Evolutionary conservation across 2,329 filamentous ascomycete species (phyloP).

Genomic region (Bretziella fagacearum): DNA sequence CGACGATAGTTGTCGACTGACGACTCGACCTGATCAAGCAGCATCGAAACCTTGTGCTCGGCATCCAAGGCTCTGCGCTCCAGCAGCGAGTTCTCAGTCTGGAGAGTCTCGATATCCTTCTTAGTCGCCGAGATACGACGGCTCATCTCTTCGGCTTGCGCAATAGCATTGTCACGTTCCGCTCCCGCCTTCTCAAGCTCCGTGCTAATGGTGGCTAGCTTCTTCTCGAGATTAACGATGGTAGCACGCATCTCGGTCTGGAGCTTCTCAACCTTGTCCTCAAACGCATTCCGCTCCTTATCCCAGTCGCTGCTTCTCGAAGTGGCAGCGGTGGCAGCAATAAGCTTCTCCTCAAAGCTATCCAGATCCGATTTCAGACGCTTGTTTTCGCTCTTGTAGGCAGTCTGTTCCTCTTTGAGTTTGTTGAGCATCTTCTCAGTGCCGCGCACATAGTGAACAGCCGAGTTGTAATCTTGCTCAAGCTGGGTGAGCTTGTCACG

Average conservation of each 20-base stretch:
- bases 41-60: conserved; percentile 78
- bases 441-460: conserved; percentile 93
- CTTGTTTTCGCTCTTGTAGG: conserved; percentile 74
- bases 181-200: conserved; percentile 48
- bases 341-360: conserved; percentile 39
- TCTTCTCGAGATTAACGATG: conserved; percentile 50
- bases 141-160: conserved; percentile 35
- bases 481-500: conserved; percentile 86
- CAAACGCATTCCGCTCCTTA: conserved; percentile 49
- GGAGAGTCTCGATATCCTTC: conserved; percentile 62
- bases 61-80: conserved; percentile 77
- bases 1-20: conserved; percentile 92
- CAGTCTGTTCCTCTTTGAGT: conserved; percentile 91
- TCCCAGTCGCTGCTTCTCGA: conserved; percentile 51
- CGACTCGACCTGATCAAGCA: conserved; percentile 85
- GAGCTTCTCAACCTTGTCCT: conserved; percentile 49
- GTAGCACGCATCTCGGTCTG: conserved; percentile 53
- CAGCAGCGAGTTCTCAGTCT: conserved; percentile 63
- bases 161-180: conserved; percentile 52
- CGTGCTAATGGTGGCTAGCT: conserved; percentile 50
- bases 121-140: conserved; percentile 42
- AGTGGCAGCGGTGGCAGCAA: conserved; percentile 22
- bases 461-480: conserved; percentile 93
- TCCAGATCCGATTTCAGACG: conserved; percentile 72
- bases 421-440: conserved; percentile 98